Percentiles rank a stretch among this genome's conserved stretches.
Conservation (phyloP, 1,139 yeast genomes). For the Saccharomycopsis hybrid region DNA sequence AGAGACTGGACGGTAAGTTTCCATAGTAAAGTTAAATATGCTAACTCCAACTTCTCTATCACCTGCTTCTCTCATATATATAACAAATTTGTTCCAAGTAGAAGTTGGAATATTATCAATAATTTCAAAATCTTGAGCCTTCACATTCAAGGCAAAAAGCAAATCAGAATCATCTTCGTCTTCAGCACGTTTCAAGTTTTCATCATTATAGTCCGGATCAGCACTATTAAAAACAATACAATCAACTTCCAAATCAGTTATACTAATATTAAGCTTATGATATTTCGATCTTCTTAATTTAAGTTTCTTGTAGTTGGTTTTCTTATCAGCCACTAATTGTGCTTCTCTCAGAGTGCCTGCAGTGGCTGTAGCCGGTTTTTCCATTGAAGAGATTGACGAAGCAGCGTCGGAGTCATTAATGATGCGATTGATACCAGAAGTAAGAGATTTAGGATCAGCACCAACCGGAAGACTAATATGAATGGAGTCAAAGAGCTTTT, state of each 20-base stretch:
- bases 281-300: constrained; percentile 56
- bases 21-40: constrained; percentile 51
- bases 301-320: constrained; percentile 34
- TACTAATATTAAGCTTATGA: constrained; percentile 56
- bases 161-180: constrained; percentile 36
- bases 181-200: constrained; percentile 22
- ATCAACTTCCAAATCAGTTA: constrained; percentile 46
- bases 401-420: constrained; percentile 29
- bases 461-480: constrained; percentile 57
- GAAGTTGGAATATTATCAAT: constrained; percentile 81
- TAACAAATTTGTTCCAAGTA: constrained; percentile 82
- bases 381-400: constrained; percentile 21
- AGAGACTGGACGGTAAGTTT: constrained; percentile 61
- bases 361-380: background rate
- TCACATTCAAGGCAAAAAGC: constrained; percentile 40
- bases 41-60: constrained; percentile 65
- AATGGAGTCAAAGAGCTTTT: constrained; percentile 66
- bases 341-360: constrained; percentile 14
- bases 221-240: constrained; percentile 41
- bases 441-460: constrained; percentile 40
- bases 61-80: constrained; percentile 62
- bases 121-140: constrained; percentile 50
- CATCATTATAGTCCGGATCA: constrained; percentile 33
- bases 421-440: constrained; percentile 48
- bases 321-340: constrained; percentile 23